A percentile compares a stretch with the other conserved stretches of the same genome.
Evolutionary conservation across 1,284 basidiomycete species (phyloP).

Genomic region (Puccinia coronata): DNA sequence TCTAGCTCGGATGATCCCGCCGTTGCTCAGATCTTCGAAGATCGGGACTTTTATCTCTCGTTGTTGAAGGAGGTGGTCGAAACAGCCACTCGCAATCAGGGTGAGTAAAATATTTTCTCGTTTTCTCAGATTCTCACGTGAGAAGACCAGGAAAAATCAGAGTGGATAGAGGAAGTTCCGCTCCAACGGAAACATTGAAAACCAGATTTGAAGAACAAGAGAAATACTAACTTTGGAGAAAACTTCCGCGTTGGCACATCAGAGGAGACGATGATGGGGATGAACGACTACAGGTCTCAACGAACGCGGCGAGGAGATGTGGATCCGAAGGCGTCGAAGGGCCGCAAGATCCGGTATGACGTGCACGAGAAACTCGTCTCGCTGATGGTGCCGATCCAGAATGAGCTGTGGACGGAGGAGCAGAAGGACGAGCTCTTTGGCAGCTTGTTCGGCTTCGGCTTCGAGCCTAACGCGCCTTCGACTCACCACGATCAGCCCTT

Average conservation of each 20-base stretch:
- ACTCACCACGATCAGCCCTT: not conserved
- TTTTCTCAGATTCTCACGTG: conserved; percentile 1
- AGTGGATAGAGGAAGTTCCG: no score
- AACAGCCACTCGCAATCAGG: conserved; percentile 56
- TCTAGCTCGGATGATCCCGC: conserved; percentile 59
- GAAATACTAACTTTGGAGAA: not conserved
- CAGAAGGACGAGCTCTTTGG: conserved; percentile 89
- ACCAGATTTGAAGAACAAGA: not conserved
- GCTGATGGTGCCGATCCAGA: conserved; percentile 84
- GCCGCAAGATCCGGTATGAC: conserved; percentile 80
- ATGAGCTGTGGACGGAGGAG: conserved; percentile 77
- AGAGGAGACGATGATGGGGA: conserved; percentile 50
- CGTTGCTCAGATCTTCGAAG: conserved; percentile 67
- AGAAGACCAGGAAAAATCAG: no score
- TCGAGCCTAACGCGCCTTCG: not conserved
- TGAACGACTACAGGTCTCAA: conserved; percentile 60
- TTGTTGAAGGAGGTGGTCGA: conserved; percentile 85
- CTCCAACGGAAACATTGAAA: not conserved
- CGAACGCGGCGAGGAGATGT: conserved; percentile 70
- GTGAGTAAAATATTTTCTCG: conserved; percentile 38
- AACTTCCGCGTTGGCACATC: conserved; percentile 50
- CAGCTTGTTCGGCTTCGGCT: conserved; percentile 69
- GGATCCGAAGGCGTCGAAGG: conserved; percentile 91
- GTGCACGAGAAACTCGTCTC: conserved; percentile 90
- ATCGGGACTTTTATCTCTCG: conserved; percentile 87